Evolutionary conservation across 176 grass and related monocot species (phyloP).

Genomic region (Eragrostis curvula): DNA sequence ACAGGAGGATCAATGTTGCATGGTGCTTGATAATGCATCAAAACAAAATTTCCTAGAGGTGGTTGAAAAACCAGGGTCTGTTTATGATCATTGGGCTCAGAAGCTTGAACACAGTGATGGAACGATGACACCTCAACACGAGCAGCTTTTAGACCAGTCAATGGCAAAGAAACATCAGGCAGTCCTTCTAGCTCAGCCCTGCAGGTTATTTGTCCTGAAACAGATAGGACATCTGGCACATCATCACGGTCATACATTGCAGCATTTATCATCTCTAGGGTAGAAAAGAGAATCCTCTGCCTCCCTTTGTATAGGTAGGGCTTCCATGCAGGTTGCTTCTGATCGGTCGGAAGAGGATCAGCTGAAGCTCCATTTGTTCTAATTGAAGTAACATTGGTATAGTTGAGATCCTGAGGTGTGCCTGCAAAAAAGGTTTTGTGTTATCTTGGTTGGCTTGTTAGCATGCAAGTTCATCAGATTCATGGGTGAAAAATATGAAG

Average conservation of each 20-base stretch:
- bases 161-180: slow-evolving; percentile 86
- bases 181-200: slow-evolving; percentile 95
- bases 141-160: slow-evolving; percentile 76
- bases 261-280: slow-evolving; percentile 74
- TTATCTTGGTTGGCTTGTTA: slow-evolving; percentile 36
- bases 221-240: slow-evolving; percentile 83
- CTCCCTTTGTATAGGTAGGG: slow-evolving; percentile 90
- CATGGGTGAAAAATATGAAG: slow-evolving; percentile 27
- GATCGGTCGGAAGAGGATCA: slow-evolving; percentile 69
- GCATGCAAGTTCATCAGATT: slow-evolving; percentile 18
- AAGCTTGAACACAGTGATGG: slow-evolving; percentile 90
- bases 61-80: slow-evolving; percentile 87
- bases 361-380: slow-evolving; percentile 74
- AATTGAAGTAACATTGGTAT: slow-evolving; percentile 71
- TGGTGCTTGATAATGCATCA: slow-evolving; percentile 82
- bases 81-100: slow-evolving; percentile 76
- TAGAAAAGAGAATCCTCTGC: slow-evolving; percentile 76
- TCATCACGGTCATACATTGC: slow-evolving; percentile 97
- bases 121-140: slow-evolving; percentile 74
- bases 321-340: slow-evolving; percentile 95
- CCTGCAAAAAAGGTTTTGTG: slow-evolving; percentile 49
- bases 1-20: slow-evolving; percentile 65
- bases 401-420: slow-evolving; percentile 88
- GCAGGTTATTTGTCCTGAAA: slow-evolving; percentile 93
- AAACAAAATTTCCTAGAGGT: slow-evolving; percentile 83